Evolutionary conservation across 495 filamentous ascomycete species (phyloP).

Genomic region (Aspergillus indologenus): DNA sequence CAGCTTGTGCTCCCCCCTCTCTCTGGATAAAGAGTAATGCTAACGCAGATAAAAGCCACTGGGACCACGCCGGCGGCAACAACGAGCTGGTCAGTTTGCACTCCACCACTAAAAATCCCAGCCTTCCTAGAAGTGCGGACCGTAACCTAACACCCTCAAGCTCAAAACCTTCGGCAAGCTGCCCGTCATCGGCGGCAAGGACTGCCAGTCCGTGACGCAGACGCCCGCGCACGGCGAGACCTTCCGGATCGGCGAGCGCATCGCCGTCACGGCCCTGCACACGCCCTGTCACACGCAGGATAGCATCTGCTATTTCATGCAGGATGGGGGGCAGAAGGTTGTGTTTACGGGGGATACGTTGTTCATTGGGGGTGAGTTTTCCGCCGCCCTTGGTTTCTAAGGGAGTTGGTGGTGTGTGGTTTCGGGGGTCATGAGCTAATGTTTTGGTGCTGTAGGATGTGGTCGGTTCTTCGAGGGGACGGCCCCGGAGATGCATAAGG

Average conservation of each 20-base stretch:
- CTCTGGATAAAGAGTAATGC: no score
- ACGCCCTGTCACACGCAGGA: slow-evolving; percentile 98
- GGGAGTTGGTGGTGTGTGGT: not conserved
- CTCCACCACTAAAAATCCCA: not conserved
- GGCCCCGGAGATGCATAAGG: slow-evolving; percentile 85
- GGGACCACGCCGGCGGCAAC: slow-evolving; percentile 95
- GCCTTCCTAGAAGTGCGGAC: no score
- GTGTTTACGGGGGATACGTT: slow-evolving; percentile 97
- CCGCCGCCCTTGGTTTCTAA: not conserved
- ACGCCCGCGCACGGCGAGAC: slow-evolving; percentile 70
- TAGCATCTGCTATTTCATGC: slow-evolving; percentile 87
- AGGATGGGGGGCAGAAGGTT: slow-evolving; percentile 75
- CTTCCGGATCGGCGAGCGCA: slow-evolving; percentile 79
- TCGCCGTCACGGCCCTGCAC: slow-evolving; percentile 83
- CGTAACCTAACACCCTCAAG: no score
- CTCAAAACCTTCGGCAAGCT: slow-evolving; percentile 62
- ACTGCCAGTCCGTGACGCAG: slow-evolving; percentile 75
- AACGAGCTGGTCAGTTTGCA: slow-evolving; percentile 59
- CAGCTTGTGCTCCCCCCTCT: no score
- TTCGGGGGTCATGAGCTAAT: no score
- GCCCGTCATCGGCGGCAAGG: slow-evolving; percentile 80
- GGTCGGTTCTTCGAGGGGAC: slow-evolving; percentile 97
- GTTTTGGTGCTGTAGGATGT: slow-evolving; percentile 72
- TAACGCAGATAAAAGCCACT: slow-evolving; percentile 58
- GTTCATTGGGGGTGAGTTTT: slow-evolving; percentile 76